Conservation (phyloP, 148 eudicot genomes). For the Vaccinium myrtillus region DNA sequence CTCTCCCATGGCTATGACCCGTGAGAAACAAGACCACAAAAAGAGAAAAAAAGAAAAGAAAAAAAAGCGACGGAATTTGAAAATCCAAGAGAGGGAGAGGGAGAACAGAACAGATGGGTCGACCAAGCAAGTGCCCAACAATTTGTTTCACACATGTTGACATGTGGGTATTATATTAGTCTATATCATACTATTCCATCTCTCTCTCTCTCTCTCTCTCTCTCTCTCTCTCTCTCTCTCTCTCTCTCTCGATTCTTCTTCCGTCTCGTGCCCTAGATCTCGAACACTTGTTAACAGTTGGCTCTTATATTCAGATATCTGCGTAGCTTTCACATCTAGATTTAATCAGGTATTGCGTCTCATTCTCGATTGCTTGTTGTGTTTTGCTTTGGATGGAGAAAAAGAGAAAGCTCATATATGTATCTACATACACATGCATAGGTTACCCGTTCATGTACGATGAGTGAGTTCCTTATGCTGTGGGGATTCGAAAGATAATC, state of each 20-base stretch:
- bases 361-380: constrained; percentile 11
- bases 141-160: background rate
- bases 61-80: background rate
- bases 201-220: too few species aligned
- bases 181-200: background rate
- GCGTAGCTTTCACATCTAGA: background rate
- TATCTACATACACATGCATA: background rate
- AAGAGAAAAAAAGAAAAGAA: background rate
- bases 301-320: background rate
- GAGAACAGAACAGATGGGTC: background rate
- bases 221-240: too few species aligned
- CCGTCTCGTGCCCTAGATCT: constrained; percentile 23
- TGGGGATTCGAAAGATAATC: background rate
- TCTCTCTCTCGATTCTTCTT: background rate
- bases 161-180: background rate
- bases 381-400: background rate
- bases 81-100: background rate
- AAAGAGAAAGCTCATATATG: background rate
- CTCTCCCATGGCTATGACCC: background rate
- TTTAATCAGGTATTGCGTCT: constrained; percentile 18
- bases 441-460: background rate
- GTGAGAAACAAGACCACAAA: background rate
- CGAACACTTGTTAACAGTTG: background rate
- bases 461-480: background rate
- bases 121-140: background rate